Base-by-base conservation (phyloP, 352 stramenopile species). In the Lagenidium giganteum region DNA sequence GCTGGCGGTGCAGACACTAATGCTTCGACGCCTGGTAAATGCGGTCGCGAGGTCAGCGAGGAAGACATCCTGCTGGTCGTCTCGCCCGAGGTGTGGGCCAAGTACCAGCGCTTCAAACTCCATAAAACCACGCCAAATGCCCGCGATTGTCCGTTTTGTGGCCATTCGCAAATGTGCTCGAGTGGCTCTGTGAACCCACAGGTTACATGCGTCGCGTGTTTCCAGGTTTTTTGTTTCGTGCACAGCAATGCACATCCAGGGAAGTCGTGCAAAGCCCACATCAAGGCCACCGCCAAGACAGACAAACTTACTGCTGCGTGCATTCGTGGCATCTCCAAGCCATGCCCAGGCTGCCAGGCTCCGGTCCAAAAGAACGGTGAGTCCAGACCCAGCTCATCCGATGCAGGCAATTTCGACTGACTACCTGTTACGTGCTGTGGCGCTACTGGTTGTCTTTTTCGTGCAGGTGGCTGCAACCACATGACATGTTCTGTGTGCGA, bases 171-270 rank as follows among this genome's bases (percentile, higher is more conserved):
- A 36, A 39, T 77, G 6, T 84, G 67, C 35, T 39, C 47, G 9
- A 5, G 8, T n/a, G 74, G 74, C 8, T 61, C 60, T 14, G 53
- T 70, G 18, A 32, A 71, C 1, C 75, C 75, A 5, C 56, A 57
- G 28, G 79, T 60, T 20, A 23, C 61, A 0, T 85, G 75, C 22
- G 57, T 55, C 8, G 38, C 42, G 0, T 87, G 75, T 34, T 48
- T 51, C 3, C 61, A 60, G 6, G 67, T 75, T 18, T 96, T 90
- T 54, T 96, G 87, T 38, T 96, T 94, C 38, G 64, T 89, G 13
- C 87, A 96, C 40, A 88, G 70, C 13, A 95, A 74, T 39, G 83
- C 87, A 0, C 87, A 96, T 47, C 45, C 67, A 36, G 70, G 64
- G 22, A 49, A 55, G 4, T 69, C 62, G 1, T 96, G 87, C 51